Percentiles rank a stretch among this genome's conserved stretches.
Evolutionary conservation across 2,329 filamentous ascomycete genomes (phyloP).

Genomic region (Apiospora koreana): DNA sequence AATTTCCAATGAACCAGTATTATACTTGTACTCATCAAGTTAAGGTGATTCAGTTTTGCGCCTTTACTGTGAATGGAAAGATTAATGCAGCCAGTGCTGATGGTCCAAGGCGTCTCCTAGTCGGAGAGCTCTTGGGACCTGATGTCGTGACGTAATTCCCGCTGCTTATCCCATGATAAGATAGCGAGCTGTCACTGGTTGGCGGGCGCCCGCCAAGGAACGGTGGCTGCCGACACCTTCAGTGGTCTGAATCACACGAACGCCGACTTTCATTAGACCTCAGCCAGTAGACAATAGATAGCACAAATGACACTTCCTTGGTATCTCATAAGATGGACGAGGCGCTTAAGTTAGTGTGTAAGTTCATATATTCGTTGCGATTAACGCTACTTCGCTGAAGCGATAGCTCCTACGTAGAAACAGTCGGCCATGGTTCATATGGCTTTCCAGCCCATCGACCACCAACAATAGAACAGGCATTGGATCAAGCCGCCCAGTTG

Average conservation of each 20-base stretch:
- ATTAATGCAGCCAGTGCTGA: neutral
- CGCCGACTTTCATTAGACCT: neutral
- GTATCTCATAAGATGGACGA: neutral
- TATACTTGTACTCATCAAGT: neutral
- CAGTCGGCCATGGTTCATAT: too few relatives aligned
- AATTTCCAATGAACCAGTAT: neutral
- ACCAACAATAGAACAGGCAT: too few relatives aligned
- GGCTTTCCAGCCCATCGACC: too few relatives aligned
- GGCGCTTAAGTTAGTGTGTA: neutral
- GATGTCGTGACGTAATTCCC: neutral
- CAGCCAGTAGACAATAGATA: neutral
- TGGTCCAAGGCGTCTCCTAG: neutral
- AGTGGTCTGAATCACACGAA: neutral
- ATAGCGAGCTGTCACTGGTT: neutral
- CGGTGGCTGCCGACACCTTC: neutral
- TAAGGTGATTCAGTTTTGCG: too few relatives aligned
- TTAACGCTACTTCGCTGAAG: too few relatives aligned
- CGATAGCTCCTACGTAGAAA: too few relatives aligned
- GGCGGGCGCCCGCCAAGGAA: neutral
- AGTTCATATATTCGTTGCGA: too few relatives aligned
- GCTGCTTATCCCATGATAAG: slow-evolving; percentile 6
- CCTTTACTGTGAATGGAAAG: too few relatives aligned
- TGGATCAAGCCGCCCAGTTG: too few relatives aligned
- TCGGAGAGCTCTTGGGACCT: neutral
- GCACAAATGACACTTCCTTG: neutral